phyloP scores from a whole-genome alignment of 106 monocot species.

The Acorus calamus region DNA sequence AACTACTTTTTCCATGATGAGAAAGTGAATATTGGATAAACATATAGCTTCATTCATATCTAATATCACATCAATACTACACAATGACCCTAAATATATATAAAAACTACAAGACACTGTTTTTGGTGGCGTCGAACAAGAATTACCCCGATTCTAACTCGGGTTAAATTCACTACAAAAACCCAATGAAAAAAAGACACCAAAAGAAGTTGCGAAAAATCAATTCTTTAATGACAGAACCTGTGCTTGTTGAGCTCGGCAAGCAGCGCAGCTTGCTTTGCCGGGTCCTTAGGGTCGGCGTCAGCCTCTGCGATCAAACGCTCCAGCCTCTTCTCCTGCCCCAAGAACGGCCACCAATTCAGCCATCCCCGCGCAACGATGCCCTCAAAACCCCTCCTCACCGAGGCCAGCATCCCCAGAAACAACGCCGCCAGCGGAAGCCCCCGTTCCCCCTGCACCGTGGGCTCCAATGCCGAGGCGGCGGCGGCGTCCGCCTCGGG shows the following conservation, averaged over 20 bases:
- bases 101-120: too few relatives aligned
- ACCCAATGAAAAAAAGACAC: too few relatives aligned
- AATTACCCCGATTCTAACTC: too few relatives aligned
- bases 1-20: too few relatives aligned
- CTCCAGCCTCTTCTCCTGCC: conserved; percentile 57
- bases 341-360: conserved; percentile 78
- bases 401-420: conserved; percentile 26
- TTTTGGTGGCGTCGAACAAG: too few relatives aligned
- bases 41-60: too few relatives aligned
- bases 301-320: conserved; percentile 78
- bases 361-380: conserved; percentile 40
- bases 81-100: too few relatives aligned
- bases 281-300: conserved; percentile 63
- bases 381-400: conserved; percentile 34
- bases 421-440: conserved; percentile 26
- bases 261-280: conserved; percentile 67
- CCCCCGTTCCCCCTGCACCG: conserved; percentile 8
- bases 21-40: too few relatives aligned
- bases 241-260: conserved; percentile 87
- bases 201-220: too few relatives aligned
- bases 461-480: neutral
- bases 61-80: too few relatives aligned
- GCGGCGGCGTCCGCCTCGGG: conserved; percentile 1
- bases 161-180: too few relatives aligned
- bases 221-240: conserved; percentile 13